phyloP scores from a whole-genome alignment of 352 stramenopile species.

The Phytophthora crassamura region DNA sequence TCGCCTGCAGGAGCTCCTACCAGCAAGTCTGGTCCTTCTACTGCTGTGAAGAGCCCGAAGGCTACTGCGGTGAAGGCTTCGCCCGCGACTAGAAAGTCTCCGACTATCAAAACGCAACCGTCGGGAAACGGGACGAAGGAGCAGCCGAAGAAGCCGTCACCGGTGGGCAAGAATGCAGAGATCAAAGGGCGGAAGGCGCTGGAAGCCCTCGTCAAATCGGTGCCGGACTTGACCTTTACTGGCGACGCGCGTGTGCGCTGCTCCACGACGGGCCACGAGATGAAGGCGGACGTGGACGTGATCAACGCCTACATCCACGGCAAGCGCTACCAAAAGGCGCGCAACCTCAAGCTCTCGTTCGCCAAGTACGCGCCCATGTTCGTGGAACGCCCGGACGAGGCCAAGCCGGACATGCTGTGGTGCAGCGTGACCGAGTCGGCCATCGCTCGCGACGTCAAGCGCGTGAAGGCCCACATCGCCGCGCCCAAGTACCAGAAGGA shows the following conservation, averaged over 20 bases:
- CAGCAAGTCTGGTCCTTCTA: conserved; percentile 4
- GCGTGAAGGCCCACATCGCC: conserved; percentile 62
- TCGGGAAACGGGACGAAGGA: conserved; percentile 21
- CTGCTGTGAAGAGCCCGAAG: conserved; percentile 18
- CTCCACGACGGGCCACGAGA: conserved; percentile 69
- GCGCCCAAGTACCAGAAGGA: conserved; percentile 64
- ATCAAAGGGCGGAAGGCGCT: conserved; percentile 35
- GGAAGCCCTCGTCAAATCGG: conserved; percentile 49
- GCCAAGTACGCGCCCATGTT: conserved; percentile 72
- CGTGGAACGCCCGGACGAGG: conserved; percentile 59
- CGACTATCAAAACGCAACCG: conserved; percentile 13
- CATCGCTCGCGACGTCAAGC: conserved; percentile 52
- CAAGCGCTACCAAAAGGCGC: conserved; percentile 65
- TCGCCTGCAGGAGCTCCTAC: background rate
- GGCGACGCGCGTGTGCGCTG: conserved; percentile 62
- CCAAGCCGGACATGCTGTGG: conserved; percentile 61
- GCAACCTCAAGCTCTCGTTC: conserved; percentile 55
- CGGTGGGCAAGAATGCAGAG: conserved; percentile 31
- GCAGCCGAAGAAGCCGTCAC: conserved; percentile 16
- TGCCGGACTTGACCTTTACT: conserved; percentile 51
- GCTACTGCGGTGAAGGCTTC: conserved; percentile 4
- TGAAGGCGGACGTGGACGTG: conserved; percentile 61
- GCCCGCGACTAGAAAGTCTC: conserved; percentile 17
- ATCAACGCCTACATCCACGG: conserved; percentile 61
- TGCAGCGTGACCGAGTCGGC: conserved; percentile 70